Evolutionary conservation across 441 rosid species (phyloP), one percentile per base, ranked within the genome.

Genomic region (Mallotus japonicus): DNA sequence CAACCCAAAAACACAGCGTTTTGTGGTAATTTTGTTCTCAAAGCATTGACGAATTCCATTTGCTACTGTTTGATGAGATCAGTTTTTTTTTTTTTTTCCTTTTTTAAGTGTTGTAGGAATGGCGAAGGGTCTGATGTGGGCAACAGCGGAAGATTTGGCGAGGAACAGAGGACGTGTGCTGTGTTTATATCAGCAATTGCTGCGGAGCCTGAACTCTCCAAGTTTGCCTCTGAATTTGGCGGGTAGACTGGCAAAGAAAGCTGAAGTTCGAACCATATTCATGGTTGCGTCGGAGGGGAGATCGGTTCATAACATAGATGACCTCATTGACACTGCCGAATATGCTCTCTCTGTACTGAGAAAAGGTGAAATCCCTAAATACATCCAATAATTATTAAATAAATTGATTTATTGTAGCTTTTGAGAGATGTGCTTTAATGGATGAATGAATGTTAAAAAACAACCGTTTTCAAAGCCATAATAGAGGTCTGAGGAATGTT

Each of bases 181-280:
- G 8, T 88, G 89, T 32, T 78, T 93, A 65, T 93, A 93, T 67
- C 79, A 95, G 46, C 92, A 93, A 69, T 64, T 93, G 50, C 73
- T 93, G 15, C 83, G 91, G 24, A 83, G 97, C 78, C 83, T 93
- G 42, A 93, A 85, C 78, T 88, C 90, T 24, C 86, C 92, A 0
- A 82, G 77, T 44, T 47, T 93, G 84, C 87, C 89, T 42, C 88
- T 92, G 13, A 83, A 75, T 78, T 85, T 82, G 28, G 95, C 93
- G 16, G 87, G 91, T n/a, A 87, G 95, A 77, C 82, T 89, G 57
- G 80, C 95, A 1, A 91, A 89, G 86, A 92, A 89, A 78, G 92
- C 92, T 0, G 92, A 92, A 71, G 85, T 77, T 19, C 86, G 81
- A 47, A 83, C 92, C 71, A 87, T 90, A 59, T 89, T 90, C 83